Base-by-base conservation (phyloP, 2,329 filamentous ascomycete species). In the Aspergillus hiratsukae region DNA sequence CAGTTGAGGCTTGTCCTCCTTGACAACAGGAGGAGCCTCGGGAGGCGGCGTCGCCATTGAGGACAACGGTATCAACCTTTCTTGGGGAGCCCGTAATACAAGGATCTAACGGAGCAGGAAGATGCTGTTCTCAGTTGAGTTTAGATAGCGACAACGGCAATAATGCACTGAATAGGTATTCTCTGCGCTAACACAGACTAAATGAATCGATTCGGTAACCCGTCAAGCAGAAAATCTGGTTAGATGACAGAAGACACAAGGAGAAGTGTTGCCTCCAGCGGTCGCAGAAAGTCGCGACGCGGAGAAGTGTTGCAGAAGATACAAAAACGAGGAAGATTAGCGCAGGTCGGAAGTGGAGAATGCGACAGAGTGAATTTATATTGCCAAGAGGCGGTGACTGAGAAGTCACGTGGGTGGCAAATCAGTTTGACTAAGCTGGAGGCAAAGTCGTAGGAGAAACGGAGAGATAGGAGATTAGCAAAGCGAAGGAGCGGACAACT, bases 1-100 rank as follows among this genome's bases (percentile, higher is more conserved):
- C 53, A 73, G 63, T 64, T 74, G 72, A 64, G 72, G 70, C 67
- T 75, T 76, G 59, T 74, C 72, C 67, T 75, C 72, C 68, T 73
- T 75, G 40, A 72, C 53, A 40, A 67, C 56, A 56, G 70, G 62
- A 64, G 70, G 57, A 56, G 66, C 72, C 69, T 76, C 74, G 52
- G 74, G 73, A 64, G 74, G 74, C 67, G 74, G 74, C 52, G 74
- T 76, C 65, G 74, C 74, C 74, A 76, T 76, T 66, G 61, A 61
- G 60, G 56, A 52, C 60, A 58, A 54, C 57, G 51, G 58, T 61
- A 55, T 60, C 58, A 56, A 37, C 60, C 66, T 60, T 55, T 56
- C 57, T 54, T 56, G 53, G 53, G 53, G 49, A 52, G 64, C 61
- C 64, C 64, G 60, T 41, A 61, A 68, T 69, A 68, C 64, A 63